Evolutionary conservation across 352 stramenopile species (phyloP).

Genomic region (Phytophthora crassamura): DNA sequence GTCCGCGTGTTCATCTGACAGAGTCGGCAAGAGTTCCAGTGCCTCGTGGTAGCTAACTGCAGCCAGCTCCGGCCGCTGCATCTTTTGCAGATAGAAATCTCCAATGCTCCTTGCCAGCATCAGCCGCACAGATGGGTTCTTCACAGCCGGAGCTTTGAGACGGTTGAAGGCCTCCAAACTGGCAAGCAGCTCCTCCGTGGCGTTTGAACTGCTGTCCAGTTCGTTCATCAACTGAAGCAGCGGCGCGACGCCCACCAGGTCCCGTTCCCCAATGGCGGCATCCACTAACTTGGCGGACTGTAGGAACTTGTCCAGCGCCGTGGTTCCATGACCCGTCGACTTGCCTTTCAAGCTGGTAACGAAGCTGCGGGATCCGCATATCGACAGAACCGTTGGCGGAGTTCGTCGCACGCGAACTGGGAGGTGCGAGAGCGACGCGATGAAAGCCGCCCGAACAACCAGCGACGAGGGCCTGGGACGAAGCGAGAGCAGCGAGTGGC

Average conservation of each 20-base stretch:
- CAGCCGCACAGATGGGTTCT: background rate
- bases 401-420: background rate
- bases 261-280: background rate
- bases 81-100: background rate
- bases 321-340: background rate
- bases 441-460: background rate
- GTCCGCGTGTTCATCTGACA: background rate
- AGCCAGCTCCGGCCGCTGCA: background rate
- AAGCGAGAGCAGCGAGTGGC: background rate
- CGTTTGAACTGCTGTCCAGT: background rate
- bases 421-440: background rate
- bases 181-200: background rate
- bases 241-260: background rate
- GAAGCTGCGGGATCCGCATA: background rate
- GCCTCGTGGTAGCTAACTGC: background rate
- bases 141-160: background rate
- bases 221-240: slow-evolving; percentile 1
- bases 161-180: background rate
- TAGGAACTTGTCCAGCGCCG: slow-evolving; percentile 6
- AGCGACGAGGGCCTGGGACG: background rate
- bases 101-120: background rate
- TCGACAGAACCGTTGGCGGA: background rate
- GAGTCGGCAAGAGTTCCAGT: background rate
- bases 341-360: background rate
- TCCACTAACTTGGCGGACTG: background rate